Evolutionary conservation across 345 rosid species (phyloP).

Genomic region (Abelmoschus esculentus): DNA sequence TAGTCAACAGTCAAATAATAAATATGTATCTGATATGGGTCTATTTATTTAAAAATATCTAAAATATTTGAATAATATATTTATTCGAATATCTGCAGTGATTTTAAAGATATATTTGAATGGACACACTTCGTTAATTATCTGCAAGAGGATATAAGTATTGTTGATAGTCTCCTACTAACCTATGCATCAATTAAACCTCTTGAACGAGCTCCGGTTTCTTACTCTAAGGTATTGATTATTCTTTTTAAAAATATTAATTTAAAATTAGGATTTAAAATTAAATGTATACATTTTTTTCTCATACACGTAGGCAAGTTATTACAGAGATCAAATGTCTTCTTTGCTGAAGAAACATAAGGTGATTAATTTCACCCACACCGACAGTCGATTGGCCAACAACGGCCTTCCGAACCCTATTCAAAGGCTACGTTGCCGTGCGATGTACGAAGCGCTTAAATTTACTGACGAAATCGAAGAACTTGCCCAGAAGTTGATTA

Average conservation of each 20-base stretch:
- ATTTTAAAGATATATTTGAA: constrained; percentile 60
- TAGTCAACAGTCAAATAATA: too few species aligned
- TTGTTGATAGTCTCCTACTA: constrained; percentile 48
- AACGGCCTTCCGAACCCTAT: constrained; percentile 44
- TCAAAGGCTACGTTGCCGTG: constrained; percentile 62
- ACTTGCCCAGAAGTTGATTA: constrained; percentile 39
- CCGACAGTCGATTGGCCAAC: constrained; percentile 59
- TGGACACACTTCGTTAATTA: constrained; percentile 53
- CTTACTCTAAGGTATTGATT: constrained; percentile 55
- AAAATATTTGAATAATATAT: neutral
- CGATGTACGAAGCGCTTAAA: constrained; percentile 60
- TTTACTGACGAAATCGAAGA: constrained; percentile 36
- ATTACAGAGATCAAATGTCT: constrained; percentile 38
- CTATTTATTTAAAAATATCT: too few species aligned
- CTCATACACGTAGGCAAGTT: constrained; percentile 42
- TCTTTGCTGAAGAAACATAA: constrained; percentile 35
- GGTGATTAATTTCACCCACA: constrained; percentile 50
- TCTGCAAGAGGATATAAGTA: constrained; percentile 42
- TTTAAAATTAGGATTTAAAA: neutral
- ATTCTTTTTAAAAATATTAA: neutral
- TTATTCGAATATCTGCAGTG: constrained; percentile 24
- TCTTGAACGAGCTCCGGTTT: constrained; percentile 40
- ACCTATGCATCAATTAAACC: constrained; percentile 31
- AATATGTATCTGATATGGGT: too few species aligned
- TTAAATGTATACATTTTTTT: neutral